Percentiles rank a stretch among this genome's conserved stretches.
Evolutionary conservation across 1,284 basidiomycete species (phyloP).

Genomic region (Malassezia cuniculi): DNA sequence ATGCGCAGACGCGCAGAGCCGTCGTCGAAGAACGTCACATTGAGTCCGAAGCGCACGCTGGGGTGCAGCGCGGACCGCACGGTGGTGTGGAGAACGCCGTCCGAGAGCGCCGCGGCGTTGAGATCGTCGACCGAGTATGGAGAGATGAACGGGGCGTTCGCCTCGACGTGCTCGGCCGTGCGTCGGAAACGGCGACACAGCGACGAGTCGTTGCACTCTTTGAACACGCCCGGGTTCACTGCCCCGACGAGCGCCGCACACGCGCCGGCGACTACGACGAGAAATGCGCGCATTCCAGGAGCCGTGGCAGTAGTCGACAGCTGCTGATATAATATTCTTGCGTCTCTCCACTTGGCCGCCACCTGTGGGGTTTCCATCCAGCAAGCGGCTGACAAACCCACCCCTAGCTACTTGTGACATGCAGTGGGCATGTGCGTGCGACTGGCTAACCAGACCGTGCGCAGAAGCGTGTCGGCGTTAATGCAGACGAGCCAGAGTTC

Average conservation of each 20-base stretch:
- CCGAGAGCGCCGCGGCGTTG: not conserved
- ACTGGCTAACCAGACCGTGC: conserved; percentile 59
- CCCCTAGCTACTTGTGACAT: too few species aligned
- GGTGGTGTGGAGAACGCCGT: conserved; percentile 10
- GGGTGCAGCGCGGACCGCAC: conserved; percentile 33
- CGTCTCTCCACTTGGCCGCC: too few species aligned
- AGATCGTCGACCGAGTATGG: conserved; percentile 24
- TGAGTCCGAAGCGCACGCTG: conserved; percentile 28
- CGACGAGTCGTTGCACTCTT: conserved; percentile 39
- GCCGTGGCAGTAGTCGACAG: too few species aligned
- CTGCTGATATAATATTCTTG: too few species aligned
- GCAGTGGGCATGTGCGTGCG: conserved; percentile 15
- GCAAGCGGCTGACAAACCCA: too few species aligned
- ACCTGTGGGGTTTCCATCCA: too few species aligned
- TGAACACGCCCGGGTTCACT: conserved; percentile 30
- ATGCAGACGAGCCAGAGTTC: conserved; percentile 68
- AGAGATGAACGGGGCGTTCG: conserved; percentile 18
- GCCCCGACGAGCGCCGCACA: conserved; percentile 2
- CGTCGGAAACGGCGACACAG: conserved; percentile 40
- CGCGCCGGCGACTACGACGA: too few species aligned
- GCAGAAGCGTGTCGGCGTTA: conserved; percentile 78
- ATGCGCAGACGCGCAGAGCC: conserved; percentile 35
- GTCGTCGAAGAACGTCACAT: conserved; percentile 30
- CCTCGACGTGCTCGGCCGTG: conserved; percentile 27
- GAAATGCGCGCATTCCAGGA: too few species aligned